Base-by-base conservation (phyloP, 78 protist genomes). In the Pigoraptor vietnamica region DNA sequence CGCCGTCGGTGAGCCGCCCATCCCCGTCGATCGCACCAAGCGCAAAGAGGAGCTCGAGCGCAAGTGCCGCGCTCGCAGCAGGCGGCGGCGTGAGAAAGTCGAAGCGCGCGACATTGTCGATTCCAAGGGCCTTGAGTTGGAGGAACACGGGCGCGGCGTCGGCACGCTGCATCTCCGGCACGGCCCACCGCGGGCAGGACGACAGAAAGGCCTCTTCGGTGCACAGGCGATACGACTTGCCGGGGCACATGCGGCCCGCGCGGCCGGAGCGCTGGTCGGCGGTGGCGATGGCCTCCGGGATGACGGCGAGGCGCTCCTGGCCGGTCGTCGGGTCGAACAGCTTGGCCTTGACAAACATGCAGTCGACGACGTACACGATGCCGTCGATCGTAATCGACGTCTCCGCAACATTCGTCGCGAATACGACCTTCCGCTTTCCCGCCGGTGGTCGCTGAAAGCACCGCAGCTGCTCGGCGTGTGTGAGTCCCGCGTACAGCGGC, bases 391-490 rank as follows among this genome's bases (percentile, higher is more conserved):
- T 97, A 24, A 99, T 90, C 21, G 97, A 94, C 6, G 99, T 97
- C 94, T 99, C 99, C 1, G 99, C 99, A 40, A 99, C 94, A 89
- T 99, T 98, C 0, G 99, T 99, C 6, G 98, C 40, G 0, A 99
- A 83, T 29, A 99, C 94, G 24, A 99, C 94, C 94, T 97, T 97
- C 40, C 99, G 86, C 9, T 10, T 32, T 36, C 92, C 93, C 2
- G 2, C 36, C 2, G 94, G 95, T 34, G 93, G 91, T 1, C 87
- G 86, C 24, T 81, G 93, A 67, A 97, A 96, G 2, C 93, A 96
- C 39, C 29, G 25, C 34, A 86, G 10, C 81, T 98, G 99, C 81
- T 93, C 56, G 36, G 96, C 99, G 0, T 98, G 86, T n/a, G 99
- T 97, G 1, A 98, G 94, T 82, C 93, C 97, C n/a, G 98, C 95